Percentiles rank a stretch among this genome's conserved stretches.
phyloP scores from a whole-genome alignment of 371 early-diverging fungal species.

The Conidiobolus incongruus region DNA sequence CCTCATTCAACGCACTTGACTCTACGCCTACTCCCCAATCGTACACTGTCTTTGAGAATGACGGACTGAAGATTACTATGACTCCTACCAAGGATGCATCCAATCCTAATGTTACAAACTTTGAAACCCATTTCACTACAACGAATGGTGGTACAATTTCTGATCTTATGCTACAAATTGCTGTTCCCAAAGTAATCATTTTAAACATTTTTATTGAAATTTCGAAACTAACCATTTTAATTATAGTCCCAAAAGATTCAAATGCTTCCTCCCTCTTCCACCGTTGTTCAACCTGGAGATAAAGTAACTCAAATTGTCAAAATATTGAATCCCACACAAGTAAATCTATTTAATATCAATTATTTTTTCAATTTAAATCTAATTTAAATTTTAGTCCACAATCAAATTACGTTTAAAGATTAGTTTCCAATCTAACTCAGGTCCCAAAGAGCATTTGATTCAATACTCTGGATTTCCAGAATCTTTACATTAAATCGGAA shows the following conservation, averaged over 20 bases:
- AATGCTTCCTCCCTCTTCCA: slow-evolving; percentile 54
- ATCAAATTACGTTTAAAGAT: no score
- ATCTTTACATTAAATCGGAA: no score
- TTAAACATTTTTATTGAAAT: no score
- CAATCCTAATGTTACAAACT: slow-evolving; percentile 30
- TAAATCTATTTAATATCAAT: slow-evolving; percentile 6
- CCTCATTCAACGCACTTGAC: no score
- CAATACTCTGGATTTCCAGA: slow-evolving; percentile 53
- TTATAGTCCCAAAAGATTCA: slow-evolving; percentile 40
- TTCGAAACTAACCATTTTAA: no score
- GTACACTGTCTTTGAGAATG: slow-evolving; percentile 47
- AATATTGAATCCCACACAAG: slow-evolving; percentile 69
- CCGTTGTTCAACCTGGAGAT: slow-evolving; percentile 24
- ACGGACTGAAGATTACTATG: slow-evolving; percentile 46
- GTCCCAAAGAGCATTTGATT: no score
- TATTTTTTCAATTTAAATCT: no score
- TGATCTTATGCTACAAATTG: slow-evolving; percentile 62
- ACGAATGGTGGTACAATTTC: slow-evolving; percentile 23
- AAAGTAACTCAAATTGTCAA: slow-evolving; percentile 54
- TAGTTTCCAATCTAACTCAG: no score
- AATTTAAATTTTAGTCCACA: no score
- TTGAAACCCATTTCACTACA: slow-evolving; percentile 47
- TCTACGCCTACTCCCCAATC: no score
- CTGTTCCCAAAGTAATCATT: slow-evolving; percentile 67
- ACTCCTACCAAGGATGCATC: slow-evolving; percentile 30